phyloP scores from a whole-genome alignment of 768 basidiomycete genomes.

The Auricularia cornea region DNA sequence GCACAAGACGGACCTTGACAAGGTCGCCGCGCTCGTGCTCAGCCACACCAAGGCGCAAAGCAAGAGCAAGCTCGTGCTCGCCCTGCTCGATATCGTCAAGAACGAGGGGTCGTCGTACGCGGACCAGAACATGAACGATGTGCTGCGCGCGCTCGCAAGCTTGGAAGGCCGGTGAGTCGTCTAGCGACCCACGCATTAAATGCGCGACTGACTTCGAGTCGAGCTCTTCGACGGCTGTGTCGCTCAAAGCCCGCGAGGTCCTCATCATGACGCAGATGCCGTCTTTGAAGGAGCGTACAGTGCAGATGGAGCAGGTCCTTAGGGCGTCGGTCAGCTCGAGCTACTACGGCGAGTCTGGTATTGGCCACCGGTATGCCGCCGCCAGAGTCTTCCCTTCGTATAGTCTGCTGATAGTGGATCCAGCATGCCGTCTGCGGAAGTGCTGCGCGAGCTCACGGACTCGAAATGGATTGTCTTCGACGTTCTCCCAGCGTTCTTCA shows the following conservation, averaged over 20 bases:
- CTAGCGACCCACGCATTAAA: background rate
- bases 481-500: constrained; percentile 94
- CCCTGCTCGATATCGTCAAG: constrained; percentile 87
- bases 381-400: background rate
- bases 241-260: constrained; percentile 94
- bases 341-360: constrained; percentile 80
- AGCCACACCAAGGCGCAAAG: constrained; percentile 94
- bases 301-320: constrained; percentile 91
- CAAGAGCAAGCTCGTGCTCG: constrained; percentile 82
- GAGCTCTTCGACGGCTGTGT: constrained; percentile 84
- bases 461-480: constrained; percentile 96
- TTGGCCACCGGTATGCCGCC: constrained; percentile 43
- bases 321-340: constrained; percentile 80
- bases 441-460: constrained; percentile 88
- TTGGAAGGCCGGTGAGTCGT: constrained; percentile 76
- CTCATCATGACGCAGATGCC: constrained; percentile 95
- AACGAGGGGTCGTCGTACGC: constrained; percentile 60
- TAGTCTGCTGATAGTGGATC: background rate
- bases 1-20: constrained; percentile 86
- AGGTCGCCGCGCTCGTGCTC: constrained; percentile 75
- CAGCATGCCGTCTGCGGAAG: constrained; percentile 77
- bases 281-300: constrained; percentile 86
- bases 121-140: constrained; percentile 66
- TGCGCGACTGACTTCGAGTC: constrained; percentile 3
- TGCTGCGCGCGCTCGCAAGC: constrained; percentile 71